phyloP scores from a whole-genome alignment of 2,329 filamentous ascomycete species.

The Fusarium albosuccineum region DNA sequence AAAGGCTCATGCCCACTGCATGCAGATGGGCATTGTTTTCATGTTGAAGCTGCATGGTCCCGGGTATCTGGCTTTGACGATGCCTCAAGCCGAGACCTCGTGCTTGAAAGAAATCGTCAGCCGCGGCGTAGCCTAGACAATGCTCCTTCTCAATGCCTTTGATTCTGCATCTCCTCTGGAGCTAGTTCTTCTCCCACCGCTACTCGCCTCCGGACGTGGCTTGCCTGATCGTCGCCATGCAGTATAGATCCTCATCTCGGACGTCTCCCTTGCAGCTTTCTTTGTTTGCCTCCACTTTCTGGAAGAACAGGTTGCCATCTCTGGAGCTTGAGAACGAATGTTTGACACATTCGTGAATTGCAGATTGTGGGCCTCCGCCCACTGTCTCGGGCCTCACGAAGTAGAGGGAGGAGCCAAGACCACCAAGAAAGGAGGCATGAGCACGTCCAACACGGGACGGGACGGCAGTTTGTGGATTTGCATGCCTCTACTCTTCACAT shows the following conservation, averaged over 20 bases:
- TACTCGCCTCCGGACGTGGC: neutral
- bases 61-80: neutral
- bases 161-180: neutral
- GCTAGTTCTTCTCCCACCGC: neutral
- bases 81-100: neutral
- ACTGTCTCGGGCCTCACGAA: conserved; percentile 14
- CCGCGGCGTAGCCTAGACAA: neutral
- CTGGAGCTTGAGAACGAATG: neutral
- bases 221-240: neutral
- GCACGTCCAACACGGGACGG: conserved; percentile 4
- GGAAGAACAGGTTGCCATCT: neutral
- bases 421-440: neutral
- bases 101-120: neutral
- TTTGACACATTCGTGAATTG: conserved; percentile 10
- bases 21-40: neutral
- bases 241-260: neutral
- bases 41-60: neutral
- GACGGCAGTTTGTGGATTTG: neutral
- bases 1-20: no score
- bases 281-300: neutral
- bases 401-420: neutral
- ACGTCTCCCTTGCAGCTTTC: conserved; percentile 3
- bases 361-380: conserved; percentile 14
- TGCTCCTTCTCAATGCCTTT: neutral
- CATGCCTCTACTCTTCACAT: neutral